Evolutionary conservation across 2,329 filamentous ascomycete species (phyloP).

Genomic region (Ceratocystis variospora): DNA sequence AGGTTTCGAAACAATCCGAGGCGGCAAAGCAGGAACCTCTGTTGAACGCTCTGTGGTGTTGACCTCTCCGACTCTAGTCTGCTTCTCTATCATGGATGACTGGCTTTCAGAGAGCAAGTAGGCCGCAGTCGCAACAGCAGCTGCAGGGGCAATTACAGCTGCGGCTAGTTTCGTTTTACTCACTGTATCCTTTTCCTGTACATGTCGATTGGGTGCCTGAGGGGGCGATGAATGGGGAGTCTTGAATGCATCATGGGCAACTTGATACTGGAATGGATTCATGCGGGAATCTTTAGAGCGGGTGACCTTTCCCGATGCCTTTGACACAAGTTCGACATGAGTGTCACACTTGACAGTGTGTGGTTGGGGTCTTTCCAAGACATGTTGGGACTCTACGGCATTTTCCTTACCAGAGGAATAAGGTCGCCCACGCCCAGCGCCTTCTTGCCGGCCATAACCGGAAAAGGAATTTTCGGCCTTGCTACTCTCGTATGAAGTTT

Average conservation of each 20-base stretch:
- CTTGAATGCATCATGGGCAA: slow-evolving; percentile 38
- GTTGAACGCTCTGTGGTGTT: not conserved
- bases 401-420: slow-evolving; percentile 3
- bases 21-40: not conserved
- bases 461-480: not conserved
- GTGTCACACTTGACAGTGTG: not conserved
- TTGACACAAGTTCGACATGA: not conserved
- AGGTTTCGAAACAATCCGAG: not conserved
- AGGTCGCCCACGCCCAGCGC: not conserved
- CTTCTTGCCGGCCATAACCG: not conserved
- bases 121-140: not conserved
- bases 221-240: slow-evolving; percentile 31
- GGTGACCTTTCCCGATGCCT: not conserved
- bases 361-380: not conserved
- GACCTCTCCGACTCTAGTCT: not conserved
- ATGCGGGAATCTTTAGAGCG: slow-evolving; percentile 23
- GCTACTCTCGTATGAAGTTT: slow-evolving; percentile 22
- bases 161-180: not conserved
- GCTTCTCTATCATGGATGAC: not conserved
- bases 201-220: slow-evolving; percentile 24
- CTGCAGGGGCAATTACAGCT: not conserved
- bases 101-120: not conserved
- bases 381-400: not conserved
- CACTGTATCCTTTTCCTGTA: not conserved
- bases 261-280: slow-evolving; percentile 47